These are phyloP conservation scores for Decorospora gaudefroyi DNA, from an alignment of 2,329 filamentous ascomycete species.

Conservation along the genomic window DNA sequence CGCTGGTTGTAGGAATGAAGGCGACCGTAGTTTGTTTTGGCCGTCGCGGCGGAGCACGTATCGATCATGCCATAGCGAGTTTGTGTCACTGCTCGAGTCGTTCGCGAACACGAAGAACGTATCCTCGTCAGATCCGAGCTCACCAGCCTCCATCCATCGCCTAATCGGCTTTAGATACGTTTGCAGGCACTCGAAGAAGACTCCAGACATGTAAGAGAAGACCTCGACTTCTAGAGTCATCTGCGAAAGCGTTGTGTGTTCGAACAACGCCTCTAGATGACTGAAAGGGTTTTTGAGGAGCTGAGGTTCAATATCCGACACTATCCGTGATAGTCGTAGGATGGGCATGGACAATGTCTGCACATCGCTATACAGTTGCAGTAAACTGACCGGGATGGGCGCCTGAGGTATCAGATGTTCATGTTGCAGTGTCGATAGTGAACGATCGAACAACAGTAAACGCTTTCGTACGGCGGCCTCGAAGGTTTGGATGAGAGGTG, in stretches of 20 bases:
- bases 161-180: conserved; percentile 81
- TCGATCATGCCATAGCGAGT: conserved; percentile 75
- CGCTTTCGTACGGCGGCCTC: conserved; percentile 64
- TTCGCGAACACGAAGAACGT: conserved; percentile 75
- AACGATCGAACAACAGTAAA: conserved; percentile 62
- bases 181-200: conserved; percentile 81
- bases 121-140: conserved; percentile 66
- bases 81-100: conserved; percentile 60
- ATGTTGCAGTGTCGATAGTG: conserved; percentile 64
- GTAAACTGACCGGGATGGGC: conserved; percentile 67
- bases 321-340: conserved; percentile 63
- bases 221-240: conserved; percentile 65
- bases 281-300: conserved; percentile 60
- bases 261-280: conserved; percentile 79
- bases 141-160: conserved; percentile 82
- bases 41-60: conserved; percentile 68
- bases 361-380: conserved; percentile 64
- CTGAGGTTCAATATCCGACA: conserved; percentile 59
- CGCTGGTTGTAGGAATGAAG: conserved; percentile 72
- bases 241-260: conserved; percentile 70
- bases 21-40: conserved; percentile 67
- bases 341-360: conserved; percentile 60
- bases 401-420: conserved; percentile 60
- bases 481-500: conserved; percentile 68
- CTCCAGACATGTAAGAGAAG: conserved; percentile 66